Conservation (phyloP, 2,329 filamentous ascomycete genomes). For the Trichophyton rubrum region DNA sequence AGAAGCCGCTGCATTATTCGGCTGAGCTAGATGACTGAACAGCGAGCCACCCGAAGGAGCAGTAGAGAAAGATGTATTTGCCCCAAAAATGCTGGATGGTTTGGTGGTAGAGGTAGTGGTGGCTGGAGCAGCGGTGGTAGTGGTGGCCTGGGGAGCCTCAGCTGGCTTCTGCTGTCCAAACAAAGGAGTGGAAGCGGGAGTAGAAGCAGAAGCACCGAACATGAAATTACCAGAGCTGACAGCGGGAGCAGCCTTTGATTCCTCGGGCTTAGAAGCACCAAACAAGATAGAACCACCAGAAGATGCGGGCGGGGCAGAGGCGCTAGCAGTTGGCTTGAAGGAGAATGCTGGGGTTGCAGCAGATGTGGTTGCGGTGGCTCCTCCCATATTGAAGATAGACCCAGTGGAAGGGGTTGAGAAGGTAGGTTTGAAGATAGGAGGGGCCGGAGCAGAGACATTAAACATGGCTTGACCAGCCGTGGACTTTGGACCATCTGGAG, state of each 20-base stretch:
- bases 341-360: background rate
- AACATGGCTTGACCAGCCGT: constrained; percentile 15
- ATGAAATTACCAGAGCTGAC: background rate
- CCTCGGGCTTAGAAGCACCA: constrained; percentile 2
- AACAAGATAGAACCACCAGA: background rate
- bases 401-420: constrained; percentile 5
- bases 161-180: background rate
- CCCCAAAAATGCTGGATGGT: constrained; percentile 3
- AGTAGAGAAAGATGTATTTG: background rate
- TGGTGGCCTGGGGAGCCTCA: background rate
- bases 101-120: background rate
- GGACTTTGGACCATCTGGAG: constrained; percentile 18
- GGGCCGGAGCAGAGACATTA: constrained; percentile 13
- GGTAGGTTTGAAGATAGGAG: constrained; percentile 16
- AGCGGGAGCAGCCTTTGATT: background rate
- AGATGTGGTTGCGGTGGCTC: background rate
- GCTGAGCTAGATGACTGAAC: constrained; percentile 7
- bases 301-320: background rate
- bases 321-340: background rate
- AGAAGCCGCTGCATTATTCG: constrained; percentile 4
- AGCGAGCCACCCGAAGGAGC: background rate
- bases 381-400: background rate
- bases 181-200: background rate
- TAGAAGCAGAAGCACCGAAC: constrained; percentile 7
- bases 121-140: background rate